Conservation (phyloP, 768 basidiomycete genomes). For the Serendipita sp. region DNA sequence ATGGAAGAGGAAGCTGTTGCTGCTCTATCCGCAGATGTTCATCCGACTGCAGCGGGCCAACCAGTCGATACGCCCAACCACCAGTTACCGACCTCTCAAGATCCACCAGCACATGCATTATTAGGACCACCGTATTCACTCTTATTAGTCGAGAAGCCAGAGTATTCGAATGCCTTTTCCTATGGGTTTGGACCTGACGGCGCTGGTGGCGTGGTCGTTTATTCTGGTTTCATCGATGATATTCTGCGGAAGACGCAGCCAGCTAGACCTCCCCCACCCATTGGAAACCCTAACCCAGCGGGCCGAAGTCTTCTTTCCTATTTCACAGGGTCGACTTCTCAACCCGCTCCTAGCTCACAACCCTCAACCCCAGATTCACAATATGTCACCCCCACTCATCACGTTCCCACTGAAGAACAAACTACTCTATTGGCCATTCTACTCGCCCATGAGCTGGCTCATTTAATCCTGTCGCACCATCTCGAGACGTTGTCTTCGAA, state of each 20-base stretch:
- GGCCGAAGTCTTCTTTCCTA: not conserved
- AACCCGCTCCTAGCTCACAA: not conserved
- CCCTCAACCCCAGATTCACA: conserved; percentile 1
- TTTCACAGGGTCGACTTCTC: not conserved
- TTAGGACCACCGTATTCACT: conserved; percentile 82
- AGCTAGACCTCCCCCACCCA: conserved; percentile 6
- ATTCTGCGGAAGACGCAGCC: conserved; percentile 41
- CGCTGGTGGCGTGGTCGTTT: conserved; percentile 86
- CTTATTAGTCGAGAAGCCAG: conserved; percentile 73
- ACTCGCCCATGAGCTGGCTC: conserved; percentile 85
- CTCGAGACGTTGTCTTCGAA: conserved; percentile 79
- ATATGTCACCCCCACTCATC: conserved; percentile 23
- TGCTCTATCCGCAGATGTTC: conserved; percentile 11
- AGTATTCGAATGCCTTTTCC: conserved; percentile 79
- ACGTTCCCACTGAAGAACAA: conserved; percentile 57
- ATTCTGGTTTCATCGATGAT: conserved; percentile 83
- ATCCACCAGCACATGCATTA: conserved; percentile 27
- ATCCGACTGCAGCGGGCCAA: conserved; percentile 12
- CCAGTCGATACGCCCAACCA: conserved; percentile 25
- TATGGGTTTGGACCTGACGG: conserved; percentile 90
- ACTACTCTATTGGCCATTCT: conserved; percentile 80
- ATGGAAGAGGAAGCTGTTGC: not conserved
- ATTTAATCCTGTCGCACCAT: conserved; percentile 81
- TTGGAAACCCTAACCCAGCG: not conserved
- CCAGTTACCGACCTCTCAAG: conserved; percentile 21